Base-by-base conservation (phyloP, 2,329 filamentous ascomycete species). In the Aspergillaceae sp. region DNA sequence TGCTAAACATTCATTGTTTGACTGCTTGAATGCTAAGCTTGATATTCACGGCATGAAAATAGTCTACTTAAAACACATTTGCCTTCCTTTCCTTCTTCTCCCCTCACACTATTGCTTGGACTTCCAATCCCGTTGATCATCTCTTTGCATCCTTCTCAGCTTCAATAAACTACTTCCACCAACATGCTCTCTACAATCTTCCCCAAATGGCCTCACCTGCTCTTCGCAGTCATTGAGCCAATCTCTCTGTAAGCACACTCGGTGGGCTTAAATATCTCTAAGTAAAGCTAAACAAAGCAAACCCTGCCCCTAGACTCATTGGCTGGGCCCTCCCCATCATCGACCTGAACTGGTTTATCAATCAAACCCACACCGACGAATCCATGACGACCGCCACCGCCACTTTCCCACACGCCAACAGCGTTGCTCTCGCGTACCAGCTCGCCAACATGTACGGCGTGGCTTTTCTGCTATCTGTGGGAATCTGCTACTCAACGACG, bases 381-480 rank as follows among this genome's bases (percentile, higher is more conserved):
- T n/a, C 28, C 40, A 55, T 56, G 7, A 36, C 64, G 7, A 45
- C 68, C 9, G 48, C 56, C 1, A 41, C 51, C 9, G 47, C 57
- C 29, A 51, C 67, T 37, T 19, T 19, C 19, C 19, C 19, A 19
- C 63, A 65, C 30, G 60, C 62, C 4, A 65, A 62, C 54, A 72
- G 72, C 50, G 70, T 76, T 37, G 69, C 83, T n/a, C 66, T 86
- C 29, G 77, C 80, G 40, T 73, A 78, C 55, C 82, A 88, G 65
- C 72, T 88, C 10, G 83, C 82, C 40, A 88, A 88, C 56, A 62
- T 81, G 19, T 87, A 87, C 56, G 74, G 82, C 1, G 72, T 87
- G 8, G 69, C 86, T 41, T 80, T 77, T 50, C 68, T 87, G 47
- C 62, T 86, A 4, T 83, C 80, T 3, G 59, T 86, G 5, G 80